Base-by-base conservation (phyloP, 331 rosid species). In the Cydonia oblonga region DNA sequence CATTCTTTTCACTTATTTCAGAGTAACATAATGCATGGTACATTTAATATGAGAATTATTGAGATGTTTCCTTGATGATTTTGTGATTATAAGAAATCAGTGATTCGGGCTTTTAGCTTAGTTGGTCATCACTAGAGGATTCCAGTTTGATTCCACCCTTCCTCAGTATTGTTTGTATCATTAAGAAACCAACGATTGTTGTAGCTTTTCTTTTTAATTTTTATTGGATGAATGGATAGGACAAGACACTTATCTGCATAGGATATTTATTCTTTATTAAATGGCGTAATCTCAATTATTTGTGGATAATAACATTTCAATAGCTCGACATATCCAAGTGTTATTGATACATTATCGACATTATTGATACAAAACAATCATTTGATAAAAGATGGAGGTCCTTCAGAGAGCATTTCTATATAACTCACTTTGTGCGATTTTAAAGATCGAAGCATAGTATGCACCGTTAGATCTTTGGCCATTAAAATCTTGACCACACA, bases 1-100 rank as follows among this genome's bases (percentile, higher is more conserved):
- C 22, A 57, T 65, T 61, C 28, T 64, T 57, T 51, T 32, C 23
- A 9, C 51, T 64, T 19, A 51, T 56, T 22, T 56, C 62, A 11
- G 29, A 22, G 62, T 56, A 56, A 10, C 29, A 20, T 51, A 51
- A 51, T 56, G 25, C 62, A 56, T 56, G 62, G 25, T 56, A 11
- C 28, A 56, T 40, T 25, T 60, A 64, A 24, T 20, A 40, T 42
- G 59, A 60, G 59, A 38, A 51, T 51, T 51, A 49, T 18, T 19
- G 11, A 25, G 68, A 64, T 64, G 68, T 64, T 11, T 79, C 81
- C 80, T 56, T 60, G 60, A 16, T 49, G 20, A 49, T 16, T 40
- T 16, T 49, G 4, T 49, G 10, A 49, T 16, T 18, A 6, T 16
- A 49, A 49, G 54, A 49, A 49, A 49, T 16, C 54, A 49, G 9